These are phyloP conservation scores for Condylostoma magnum DNA, from an alignment of 169 alveolate genomes.

Conservation along the genomic window DNA sequence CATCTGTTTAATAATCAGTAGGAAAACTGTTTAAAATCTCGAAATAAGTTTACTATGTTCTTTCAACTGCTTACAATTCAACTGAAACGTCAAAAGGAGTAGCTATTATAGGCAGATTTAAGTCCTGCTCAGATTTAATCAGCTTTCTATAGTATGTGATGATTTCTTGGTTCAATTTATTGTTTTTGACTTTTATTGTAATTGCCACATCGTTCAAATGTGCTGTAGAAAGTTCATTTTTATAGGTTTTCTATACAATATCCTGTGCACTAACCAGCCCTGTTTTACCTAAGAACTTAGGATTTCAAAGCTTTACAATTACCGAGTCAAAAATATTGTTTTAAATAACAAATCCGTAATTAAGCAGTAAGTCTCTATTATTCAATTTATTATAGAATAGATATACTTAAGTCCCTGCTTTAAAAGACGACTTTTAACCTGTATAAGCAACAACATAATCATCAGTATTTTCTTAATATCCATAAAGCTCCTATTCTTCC, in stretches of 20 bases:
- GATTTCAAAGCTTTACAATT: background rate
- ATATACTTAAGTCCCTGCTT: constrained; percentile 5
- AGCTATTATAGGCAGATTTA: background rate
- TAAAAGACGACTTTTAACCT: background rate
- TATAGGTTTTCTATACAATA: background rate
- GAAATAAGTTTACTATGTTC: background rate
- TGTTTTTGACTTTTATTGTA: background rate
- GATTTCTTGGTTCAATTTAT: constrained; percentile 2
- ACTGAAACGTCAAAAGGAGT: constrained; percentile 10
- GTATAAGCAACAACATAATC: background rate
- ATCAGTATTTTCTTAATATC: background rate
- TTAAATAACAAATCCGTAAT: constrained; percentile 16
- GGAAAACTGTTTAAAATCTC: background rate
- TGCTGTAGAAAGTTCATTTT: background rate
- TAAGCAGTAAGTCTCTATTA: constrained; percentile 10
- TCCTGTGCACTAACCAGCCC: constrained; percentile 15
- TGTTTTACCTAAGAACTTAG: background rate
- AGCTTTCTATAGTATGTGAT: constrained; percentile 7
- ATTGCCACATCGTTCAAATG: background rate
- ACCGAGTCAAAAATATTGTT: constrained; percentile 18
- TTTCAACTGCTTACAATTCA: constrained; percentile 2
- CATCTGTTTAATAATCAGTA: background rate
- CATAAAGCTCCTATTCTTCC: background rate
- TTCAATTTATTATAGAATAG: background rate
- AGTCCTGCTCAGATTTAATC: background rate